A percentile compares a stretch with the other conserved stretches of the same genome.
These are phyloP conservation scores for Candida caryicola DNA, from an alignment of 805 yeast genomes.

Conservation along the genomic window DNA sequence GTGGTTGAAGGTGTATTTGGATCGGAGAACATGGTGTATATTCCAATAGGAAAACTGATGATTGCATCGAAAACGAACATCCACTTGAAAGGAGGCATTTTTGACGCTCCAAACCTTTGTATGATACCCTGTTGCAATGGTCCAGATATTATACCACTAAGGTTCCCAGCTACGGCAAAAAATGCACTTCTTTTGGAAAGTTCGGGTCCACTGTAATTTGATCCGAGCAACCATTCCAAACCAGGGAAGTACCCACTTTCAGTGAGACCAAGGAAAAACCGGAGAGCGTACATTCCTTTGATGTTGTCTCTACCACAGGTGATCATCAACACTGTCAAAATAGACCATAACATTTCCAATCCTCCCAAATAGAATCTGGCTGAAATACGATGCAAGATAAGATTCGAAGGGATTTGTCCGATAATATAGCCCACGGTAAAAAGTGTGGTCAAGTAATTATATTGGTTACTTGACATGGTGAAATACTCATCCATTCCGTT, in stretches of 20 bases:
- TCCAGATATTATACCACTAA: conserved; percentile 36
- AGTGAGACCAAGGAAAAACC: conserved; percentile 42
- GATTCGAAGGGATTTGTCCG: conserved; percentile 50
- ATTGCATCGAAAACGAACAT: conserved; percentile 47
- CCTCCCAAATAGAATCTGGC: conserved; percentile 46
- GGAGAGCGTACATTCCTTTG: conserved; percentile 26
- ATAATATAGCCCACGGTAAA: conserved; percentile 53
- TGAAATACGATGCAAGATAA: conserved; percentile 38
- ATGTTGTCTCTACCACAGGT: conserved; percentile 21
- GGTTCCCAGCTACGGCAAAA: conserved; percentile 33
- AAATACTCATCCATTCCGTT: conserved; percentile 47
- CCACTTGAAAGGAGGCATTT: conserved; percentile 40
- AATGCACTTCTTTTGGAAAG: conserved; percentile 33
- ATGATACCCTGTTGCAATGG: conserved; percentile 34
- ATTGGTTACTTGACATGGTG: conserved; percentile 40
- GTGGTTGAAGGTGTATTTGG: conserved; percentile 48
- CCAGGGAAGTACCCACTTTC: conserved; percentile 58
- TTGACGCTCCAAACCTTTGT: conserved; percentile 14
- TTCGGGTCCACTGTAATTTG: conserved; percentile 34
- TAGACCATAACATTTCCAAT: conserved; percentile 45
- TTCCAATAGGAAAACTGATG: conserved; percentile 33
- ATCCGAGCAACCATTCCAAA: conserved; percentile 31
- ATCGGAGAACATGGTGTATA: conserved; percentile 42
- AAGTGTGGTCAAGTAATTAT: conserved; percentile 41
- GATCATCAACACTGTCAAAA: conserved; percentile 37